Base-by-base conservation (phyloP, 1,284 basidiomycete species). In the Grifola frondosa region DNA sequence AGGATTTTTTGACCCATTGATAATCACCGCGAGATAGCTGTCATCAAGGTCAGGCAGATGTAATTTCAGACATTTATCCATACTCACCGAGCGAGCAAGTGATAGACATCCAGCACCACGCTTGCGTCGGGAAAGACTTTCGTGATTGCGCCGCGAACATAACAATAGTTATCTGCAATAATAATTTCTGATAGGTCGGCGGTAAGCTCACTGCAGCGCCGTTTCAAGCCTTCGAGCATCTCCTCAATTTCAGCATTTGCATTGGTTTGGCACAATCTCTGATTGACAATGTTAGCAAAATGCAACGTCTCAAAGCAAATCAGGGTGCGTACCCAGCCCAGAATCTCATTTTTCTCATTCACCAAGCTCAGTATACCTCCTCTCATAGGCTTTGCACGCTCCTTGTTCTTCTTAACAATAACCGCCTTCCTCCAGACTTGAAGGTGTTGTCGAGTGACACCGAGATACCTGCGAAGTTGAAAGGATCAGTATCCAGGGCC, bases 81-180 rank as follows among this genome's bases (percentile, higher is more conserved):
- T n/a, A n/a, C n/a, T n/a, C n/a, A 54, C 52, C 50, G 11, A 32
- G 34, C 40, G 21, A 49, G 32, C n/a, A 50, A 49, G 19, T 57
- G 54, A 33, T 40, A 52, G 0, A 54, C 44, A 37, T 57, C 51
- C 0, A 57, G 46, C 5, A 30, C 26, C 1, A 55, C 38, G 2
- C 10, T 10, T 1, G 40, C 38, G 8, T 37, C 30, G 2, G 50
- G 49, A 21, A 59, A 41, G 6, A 37, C 40, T 1, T 21, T 17
- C 24, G 16, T 13, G 4, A 57, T 48, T 21, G 48, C 48, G 17
- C 7, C 32, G 26, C 45, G 32, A 5, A 60, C 50, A 30, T 49
- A 42, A 40, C 58, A 61, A 38, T 58, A 62, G 32, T 59, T 61
- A 42, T 61, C 59, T 1, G 44, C 52, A 13, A 56, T 42, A 0